These are phyloP conservation scores for Pisolithus thermaeus DNA, from an alignment of 1,284 basidiomycete genomes.

Conservation along the genomic window DNA sequence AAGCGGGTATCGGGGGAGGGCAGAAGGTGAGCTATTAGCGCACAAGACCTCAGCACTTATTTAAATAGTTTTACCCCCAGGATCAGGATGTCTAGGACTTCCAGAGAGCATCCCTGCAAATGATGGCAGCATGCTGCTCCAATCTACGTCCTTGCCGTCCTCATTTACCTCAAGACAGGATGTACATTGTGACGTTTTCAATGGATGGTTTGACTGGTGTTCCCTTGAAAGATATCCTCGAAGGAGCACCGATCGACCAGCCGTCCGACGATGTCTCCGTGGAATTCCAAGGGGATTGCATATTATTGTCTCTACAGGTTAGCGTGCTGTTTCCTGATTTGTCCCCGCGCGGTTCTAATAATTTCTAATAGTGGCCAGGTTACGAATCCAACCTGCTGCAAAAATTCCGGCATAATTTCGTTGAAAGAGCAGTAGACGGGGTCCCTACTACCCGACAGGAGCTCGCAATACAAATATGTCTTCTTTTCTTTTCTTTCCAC, in stretches of 20 bases:
- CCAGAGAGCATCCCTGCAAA: neutral
- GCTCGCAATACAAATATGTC: neutral
- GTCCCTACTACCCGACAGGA: neutral
- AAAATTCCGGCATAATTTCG: neutral
- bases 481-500: neutral
- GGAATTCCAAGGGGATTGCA: neutral
- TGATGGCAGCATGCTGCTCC: neutral
- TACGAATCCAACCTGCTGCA: neutral
- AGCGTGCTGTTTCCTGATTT: neutral
- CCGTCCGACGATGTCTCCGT: neutral
- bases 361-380: neutral
- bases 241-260: neutral
- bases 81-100: neutral
- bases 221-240: neutral
- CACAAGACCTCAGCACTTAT: no score
- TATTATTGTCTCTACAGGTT: neutral
- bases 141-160: neutral
- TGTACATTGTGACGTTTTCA: neutral
- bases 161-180: neutral
- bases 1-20: no score
- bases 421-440: neutral
- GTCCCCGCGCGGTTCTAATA: neutral
- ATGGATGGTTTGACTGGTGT: neutral
- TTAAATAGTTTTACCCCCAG: no score
- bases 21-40: no score